A percentile compares a stretch with the other conserved stretches of the same genome.
Evolutionary conservation across 495 filamentous ascomycete genomes (phyloP).

Genomic region (Penicillium dipodomyicola): DNA sequence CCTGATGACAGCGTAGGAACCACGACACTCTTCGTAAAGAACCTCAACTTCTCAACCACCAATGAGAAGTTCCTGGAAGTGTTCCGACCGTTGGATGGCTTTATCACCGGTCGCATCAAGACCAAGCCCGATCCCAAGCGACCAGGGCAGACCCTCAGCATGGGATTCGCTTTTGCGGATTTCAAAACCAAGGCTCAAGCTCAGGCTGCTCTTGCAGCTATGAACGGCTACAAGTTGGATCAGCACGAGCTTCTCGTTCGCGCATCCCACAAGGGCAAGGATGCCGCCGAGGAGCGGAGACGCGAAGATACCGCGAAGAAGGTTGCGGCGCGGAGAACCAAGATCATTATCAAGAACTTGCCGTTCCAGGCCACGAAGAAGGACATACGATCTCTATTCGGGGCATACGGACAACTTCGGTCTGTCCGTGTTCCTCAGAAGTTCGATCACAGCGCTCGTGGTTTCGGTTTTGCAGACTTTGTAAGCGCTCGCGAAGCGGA

Average conservation of each 20-base stretch:
- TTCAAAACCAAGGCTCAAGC: conserved; percentile 77
- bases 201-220: conserved; percentile 70
- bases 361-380: conserved; percentile 94
- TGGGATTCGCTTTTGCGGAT: conserved; percentile 95
- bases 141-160: conserved; percentile 78
- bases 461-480: conserved; percentile 97
- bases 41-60: conserved; percentile 89
- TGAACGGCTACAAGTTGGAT: conserved; percentile 85
- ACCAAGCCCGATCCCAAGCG: conserved; percentile 84
- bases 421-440: conserved; percentile 94
- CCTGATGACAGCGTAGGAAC: conserved; percentile 56
- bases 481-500: conserved; percentile 87
- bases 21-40: conserved; percentile 84
- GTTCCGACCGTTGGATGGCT: conserved; percentile 81
- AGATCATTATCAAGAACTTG: conserved; percentile 97
- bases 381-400: conserved; percentile 80
- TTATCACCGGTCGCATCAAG: conserved; percentile 78
- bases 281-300: conserved; percentile 81
- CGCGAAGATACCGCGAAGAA: conserved; percentile 79
- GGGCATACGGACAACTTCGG: conserved; percentile 85
- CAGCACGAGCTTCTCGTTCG: conserved; percentile 81
- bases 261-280: conserved; percentile 76
- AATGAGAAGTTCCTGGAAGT: conserved; percentile 65
- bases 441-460: conserved; percentile 79
- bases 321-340: conserved; percentile 67